A percentile compares a stretch with the other conserved stretches of the same genome.
Evolutionary conservation across 345 rosid species (phyloP).

Genomic region (Jatropha curcas): DNA sequence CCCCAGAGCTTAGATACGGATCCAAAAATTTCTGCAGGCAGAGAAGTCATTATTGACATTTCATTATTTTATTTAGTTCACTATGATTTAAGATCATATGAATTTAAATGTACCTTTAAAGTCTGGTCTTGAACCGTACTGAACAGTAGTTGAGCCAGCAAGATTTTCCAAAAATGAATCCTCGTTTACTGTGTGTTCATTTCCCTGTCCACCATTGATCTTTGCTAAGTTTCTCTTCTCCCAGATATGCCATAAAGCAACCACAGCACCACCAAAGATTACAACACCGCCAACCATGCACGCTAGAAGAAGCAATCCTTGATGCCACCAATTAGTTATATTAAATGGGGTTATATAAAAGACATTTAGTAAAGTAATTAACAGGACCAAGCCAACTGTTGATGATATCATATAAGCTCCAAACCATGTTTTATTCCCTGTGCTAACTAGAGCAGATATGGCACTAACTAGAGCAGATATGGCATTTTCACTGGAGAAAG

Average conservation of each 20-base stretch:
- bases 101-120: constrained; percentile 51
- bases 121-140: constrained; percentile 79
- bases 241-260: constrained; percentile 74
- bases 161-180: constrained; percentile 17
- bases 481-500: constrained; percentile 36
- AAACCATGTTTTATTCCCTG: constrained; percentile 69
- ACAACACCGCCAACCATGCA: constrained; percentile 68
- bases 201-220: not conserved
- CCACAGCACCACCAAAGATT: constrained; percentile 64
- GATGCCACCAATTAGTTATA: constrained; percentile 58
- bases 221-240: constrained; percentile 24
- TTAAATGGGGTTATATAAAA: constrained; percentile 57
- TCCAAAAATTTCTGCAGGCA: constrained; percentile 62
- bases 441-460: constrained; percentile 70
- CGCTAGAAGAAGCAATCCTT: constrained; percentile 54
- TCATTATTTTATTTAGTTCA: no score
- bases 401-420: constrained; percentile 57
- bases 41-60: not conserved
- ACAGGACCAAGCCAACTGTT: constrained; percentile 53
- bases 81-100: no score
- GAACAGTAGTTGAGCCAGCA: constrained; percentile 30
- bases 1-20: constrained; percentile 57
- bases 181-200: constrained; percentile 11
- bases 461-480: no score
- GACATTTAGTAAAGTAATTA: constrained; percentile 42